Conservation (phyloP, 257 asterid genomes). For the Jaltomata sinuosa region DNA sequence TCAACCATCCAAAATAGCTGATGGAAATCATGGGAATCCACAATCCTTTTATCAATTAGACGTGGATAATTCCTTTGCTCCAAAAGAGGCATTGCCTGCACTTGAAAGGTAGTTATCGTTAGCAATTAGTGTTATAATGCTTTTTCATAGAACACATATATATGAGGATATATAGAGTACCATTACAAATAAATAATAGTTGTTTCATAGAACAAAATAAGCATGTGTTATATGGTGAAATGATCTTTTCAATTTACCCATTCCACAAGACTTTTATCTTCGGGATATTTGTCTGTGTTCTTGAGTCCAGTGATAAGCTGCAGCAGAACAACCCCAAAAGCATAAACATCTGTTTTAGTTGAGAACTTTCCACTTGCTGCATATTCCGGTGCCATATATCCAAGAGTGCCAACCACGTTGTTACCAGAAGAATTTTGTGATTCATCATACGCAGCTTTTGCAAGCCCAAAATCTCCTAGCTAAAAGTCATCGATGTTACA, state of each 20-base stretch:
- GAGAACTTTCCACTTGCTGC: conserved; percentile 61
- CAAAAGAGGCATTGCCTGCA: conserved; percentile 65
- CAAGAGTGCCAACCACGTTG: conserved; percentile 62
- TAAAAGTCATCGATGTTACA: neutral
- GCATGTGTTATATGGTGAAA: neutral
- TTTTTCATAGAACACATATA: neutral
- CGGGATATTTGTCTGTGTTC: conserved; percentile 37
- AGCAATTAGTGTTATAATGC: neutral
- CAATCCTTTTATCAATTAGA: conserved; percentile 49
- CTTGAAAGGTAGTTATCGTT: neutral
- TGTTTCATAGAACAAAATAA: neutral
- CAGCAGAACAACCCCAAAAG: conserved; percentile 65
- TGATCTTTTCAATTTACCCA: conserved; percentile 34
- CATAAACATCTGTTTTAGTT: conserved; percentile 60
- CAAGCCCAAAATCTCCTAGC: conserved; percentile 84
- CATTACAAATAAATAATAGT: neutral
- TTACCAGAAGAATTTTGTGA: conserved; percentile 14
- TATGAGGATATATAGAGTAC: no score
- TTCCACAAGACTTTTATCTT: conserved; percentile 58
- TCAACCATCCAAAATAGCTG: conserved; percentile 70
- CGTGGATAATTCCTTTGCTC: conserved; percentile 54
- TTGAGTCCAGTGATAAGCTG: conserved; percentile 57
- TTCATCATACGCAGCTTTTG: conserved; percentile 40
- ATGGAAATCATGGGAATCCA: conserved; percentile 57
- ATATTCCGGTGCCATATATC: conserved; percentile 77